Conservation (phyloP, 192 early-diverging fungal species). For the Phlyctochytrium planicorne region DNA sequence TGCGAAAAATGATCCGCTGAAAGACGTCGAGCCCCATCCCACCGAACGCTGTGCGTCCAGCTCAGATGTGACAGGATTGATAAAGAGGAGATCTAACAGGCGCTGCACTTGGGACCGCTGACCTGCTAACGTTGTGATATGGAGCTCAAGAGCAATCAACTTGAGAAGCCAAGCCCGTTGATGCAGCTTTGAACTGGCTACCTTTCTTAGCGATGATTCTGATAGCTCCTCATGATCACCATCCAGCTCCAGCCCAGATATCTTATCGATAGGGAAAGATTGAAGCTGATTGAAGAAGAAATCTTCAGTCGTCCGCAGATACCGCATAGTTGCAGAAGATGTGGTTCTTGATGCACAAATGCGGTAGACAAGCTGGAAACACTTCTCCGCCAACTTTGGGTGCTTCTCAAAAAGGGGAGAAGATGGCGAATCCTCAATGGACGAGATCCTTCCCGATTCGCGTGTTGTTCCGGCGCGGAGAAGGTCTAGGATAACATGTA, state of each 20-base stretch:
- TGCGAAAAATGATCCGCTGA: conserved; percentile 9
- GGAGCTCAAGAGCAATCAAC: conserved; percentile 83
- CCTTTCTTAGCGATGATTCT: conserved; percentile 24
- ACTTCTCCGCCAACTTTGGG: conserved; percentile 81
- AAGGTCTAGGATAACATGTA: conserved; percentile 44
- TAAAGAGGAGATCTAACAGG: conserved; percentile 51
- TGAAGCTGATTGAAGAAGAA: conserved; percentile 67
- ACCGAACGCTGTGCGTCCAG: conserved; percentile 8
- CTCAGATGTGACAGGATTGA: conserved; percentile 22
- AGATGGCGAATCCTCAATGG: conserved; percentile 27
- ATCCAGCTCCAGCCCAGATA: conserved; percentile 7
- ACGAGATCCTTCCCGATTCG: background rate
- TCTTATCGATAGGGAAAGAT: conserved; percentile 48
- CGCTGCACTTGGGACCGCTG: conserved; percentile 43
- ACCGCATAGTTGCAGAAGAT: conserved; percentile 68
- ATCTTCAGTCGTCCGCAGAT: conserved; percentile 75
- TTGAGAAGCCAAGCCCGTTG: conserved; percentile 90
- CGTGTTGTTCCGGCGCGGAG: conserved; percentile 12
- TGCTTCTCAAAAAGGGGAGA: conserved; percentile 62
- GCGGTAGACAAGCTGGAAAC: conserved; percentile 81
- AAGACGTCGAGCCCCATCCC: background rate
- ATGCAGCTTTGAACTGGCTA: conserved; percentile 52
- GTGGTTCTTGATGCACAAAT: conserved; percentile 75
- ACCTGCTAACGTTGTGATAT: conserved; percentile 49
- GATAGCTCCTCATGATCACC: background rate